Percentiles rank a stretch among this genome's conserved stretches.
phyloP scores from a whole-genome alignment of 306 rosid genomes.

The Fragaria nilgerrensis region DNA sequence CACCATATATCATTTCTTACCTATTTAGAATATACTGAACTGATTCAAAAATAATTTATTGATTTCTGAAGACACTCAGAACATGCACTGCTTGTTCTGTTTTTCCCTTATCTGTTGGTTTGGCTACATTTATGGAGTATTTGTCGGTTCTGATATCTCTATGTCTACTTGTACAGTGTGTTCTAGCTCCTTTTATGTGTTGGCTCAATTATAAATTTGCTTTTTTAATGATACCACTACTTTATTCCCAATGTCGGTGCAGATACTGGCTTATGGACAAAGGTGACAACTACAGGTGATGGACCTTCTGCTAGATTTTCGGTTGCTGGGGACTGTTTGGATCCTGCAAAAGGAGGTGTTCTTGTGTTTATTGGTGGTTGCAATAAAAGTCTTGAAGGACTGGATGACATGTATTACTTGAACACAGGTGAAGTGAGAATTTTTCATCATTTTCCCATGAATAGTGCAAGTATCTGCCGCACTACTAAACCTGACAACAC shows the following conservation, averaged over 20 bases:
- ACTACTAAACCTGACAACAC: neutral
- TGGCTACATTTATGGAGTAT: neutral
- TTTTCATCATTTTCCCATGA: neutral
- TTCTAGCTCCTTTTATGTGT: slow-evolving; percentile 5
- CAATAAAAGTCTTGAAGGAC: slow-evolving; percentile 90
- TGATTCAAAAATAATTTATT: neutral
- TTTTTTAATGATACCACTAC: slow-evolving; percentile 20
- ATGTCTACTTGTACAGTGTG: neutral
- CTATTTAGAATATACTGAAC: neutral
- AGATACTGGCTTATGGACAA: slow-evolving; percentile 90
- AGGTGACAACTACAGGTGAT: slow-evolving; percentile 54
- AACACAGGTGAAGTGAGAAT: slow-evolving; percentile 65
- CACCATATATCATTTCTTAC: neutral
- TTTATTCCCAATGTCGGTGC: slow-evolving; percentile 32
- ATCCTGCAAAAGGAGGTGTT: slow-evolving; percentile 75
- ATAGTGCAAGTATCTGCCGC: neutral
- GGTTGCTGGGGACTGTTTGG: slow-evolving; percentile 89
- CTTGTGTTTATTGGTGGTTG: slow-evolving; percentile 95
- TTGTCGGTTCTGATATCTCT: neutral
- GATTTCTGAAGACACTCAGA: neutral
- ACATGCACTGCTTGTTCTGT: neutral
- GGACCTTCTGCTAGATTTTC: slow-evolving; percentile 95
- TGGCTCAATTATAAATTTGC: neutral
- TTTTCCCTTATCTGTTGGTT: neutral
- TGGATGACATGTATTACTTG: slow-evolving; percentile 87